phyloP scores from a whole-genome alignment of 306 rosid genomes.

The Cajanus cajan region DNA sequence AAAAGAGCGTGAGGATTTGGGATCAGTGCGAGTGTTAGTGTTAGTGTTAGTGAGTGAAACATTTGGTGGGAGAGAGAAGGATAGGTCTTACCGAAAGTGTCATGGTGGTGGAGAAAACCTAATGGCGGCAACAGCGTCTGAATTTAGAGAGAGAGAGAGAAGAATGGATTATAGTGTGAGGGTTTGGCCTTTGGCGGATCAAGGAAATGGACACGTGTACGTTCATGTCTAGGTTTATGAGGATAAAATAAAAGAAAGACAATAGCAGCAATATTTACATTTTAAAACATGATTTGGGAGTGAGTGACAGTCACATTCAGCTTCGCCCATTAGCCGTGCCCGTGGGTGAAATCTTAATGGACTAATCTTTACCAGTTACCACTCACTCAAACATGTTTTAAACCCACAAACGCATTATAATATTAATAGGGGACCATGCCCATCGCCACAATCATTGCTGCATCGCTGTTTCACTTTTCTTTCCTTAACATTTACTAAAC shows the following conservation, averaged over 20 bases:
- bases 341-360: not conserved
- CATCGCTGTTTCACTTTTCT: not conserved
- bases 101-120: conserved; percentile 33
- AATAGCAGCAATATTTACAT: not conserved
- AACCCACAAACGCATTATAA: not conserved
- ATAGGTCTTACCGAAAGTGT: conserved; percentile 44
- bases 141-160: not conserved
- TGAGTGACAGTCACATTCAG: too few relatives aligned
- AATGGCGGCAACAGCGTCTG: not conserved
- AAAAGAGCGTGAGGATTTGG: too few relatives aligned
- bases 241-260: too few relatives aligned
- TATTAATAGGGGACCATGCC: not conserved
- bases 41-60: conserved; percentile 44
- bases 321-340: too few relatives aligned
- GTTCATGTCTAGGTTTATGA: conserved; percentile 44
- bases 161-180: conserved; percentile 40
- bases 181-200: conserved; percentile 54
- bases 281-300: too few relatives aligned
- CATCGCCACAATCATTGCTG: not conserved
- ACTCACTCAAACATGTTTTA: too few relatives aligned
- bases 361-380: not conserved
- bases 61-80: conserved; percentile 28
- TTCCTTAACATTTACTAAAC: not conserved
- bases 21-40: conserved; percentile 50
- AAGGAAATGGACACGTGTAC: conserved; percentile 56